These are phyloP conservation scores for Medicago arabica DNA, from an alignment of 306 rosid species.

Conservation along the genomic window DNA sequence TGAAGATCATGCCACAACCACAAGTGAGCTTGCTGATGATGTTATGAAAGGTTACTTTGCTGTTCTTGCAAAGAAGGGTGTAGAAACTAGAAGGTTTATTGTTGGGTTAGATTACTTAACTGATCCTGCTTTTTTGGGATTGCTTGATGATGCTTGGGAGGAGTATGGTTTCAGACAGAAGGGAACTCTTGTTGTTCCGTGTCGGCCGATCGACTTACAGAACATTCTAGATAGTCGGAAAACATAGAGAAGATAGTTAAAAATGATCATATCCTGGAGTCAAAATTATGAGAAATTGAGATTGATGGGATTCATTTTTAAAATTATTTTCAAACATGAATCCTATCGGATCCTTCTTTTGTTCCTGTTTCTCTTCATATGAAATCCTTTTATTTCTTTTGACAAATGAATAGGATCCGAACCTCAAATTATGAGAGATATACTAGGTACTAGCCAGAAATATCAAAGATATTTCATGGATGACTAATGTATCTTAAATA, in stretches of 20 bases:
- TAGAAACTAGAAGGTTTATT: slow-evolving; percentile 59
- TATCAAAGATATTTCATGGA: background rate
- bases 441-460: background rate
- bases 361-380: background rate
- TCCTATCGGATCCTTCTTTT: background rate
- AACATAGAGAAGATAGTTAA: background rate
- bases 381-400: slow-evolving; percentile 30
- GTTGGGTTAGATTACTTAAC: slow-evolving; percentile 56
- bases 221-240: slow-evolving; percentile 51
- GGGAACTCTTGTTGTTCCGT: slow-evolving; percentile 75
- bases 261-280: background rate
- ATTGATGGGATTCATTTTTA: background rate
- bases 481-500: background rate
- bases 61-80: slow-evolving; percentile 63
- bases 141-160: slow-evolving; percentile 65
- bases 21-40: slow-evolving; percentile 5
- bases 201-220: slow-evolving; percentile 58
- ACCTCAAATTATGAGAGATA: background rate
- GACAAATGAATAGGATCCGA: background rate
- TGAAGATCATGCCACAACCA: slow-evolving; percentile 9
- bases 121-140: slow-evolving; percentile 61
- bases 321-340: background rate
- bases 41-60: slow-evolving; percentile 63
- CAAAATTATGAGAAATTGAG: background rate
- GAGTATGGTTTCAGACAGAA: slow-evolving; percentile 67